phyloP scores from a whole-genome alignment of 768 basidiomycete genomes.

The Suillus occidentalis region DNA sequence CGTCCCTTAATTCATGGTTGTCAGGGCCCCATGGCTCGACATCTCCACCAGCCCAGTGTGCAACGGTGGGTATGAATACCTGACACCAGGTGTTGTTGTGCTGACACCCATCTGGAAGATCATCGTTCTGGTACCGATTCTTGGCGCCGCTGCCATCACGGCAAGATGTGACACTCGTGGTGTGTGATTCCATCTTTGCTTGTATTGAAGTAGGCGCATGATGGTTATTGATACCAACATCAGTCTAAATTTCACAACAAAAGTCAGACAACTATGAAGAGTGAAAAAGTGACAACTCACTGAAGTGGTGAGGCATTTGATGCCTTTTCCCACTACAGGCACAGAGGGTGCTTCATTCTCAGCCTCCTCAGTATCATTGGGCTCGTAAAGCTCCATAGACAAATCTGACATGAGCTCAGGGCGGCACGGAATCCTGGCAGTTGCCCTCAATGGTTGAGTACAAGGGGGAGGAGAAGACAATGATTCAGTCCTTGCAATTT shows the following conservation, averaged over 20 bases:
- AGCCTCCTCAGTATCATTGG: no score
- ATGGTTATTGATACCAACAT: not conserved
- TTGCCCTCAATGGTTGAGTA: not conserved
- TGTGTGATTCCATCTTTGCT: not conserved
- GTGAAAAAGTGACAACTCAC: no score
- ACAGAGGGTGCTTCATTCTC: no score
- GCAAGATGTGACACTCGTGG: not conserved
- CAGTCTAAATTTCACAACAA: not conserved
- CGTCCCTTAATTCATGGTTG: not conserved
- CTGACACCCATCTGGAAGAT: not conserved
- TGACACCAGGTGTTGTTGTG: not conserved
- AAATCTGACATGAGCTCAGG: no score
- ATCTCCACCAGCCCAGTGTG: not conserved
- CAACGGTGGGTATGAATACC: not conserved
- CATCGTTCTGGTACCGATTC: not conserved
- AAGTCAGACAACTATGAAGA: no score
- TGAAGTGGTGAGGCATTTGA: no score
- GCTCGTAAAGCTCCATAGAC: no score
- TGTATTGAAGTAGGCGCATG: not conserved
- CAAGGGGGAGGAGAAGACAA: not conserved
- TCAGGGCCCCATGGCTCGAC: not conserved
- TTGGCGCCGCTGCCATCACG: not conserved
- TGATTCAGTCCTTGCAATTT: not conserved
- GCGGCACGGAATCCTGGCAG: not conserved
- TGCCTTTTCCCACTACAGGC: no score